Conservation (phyloP, 2,329 filamentous ascomycete genomes). For the Coniochaeta sp. region DNA sequence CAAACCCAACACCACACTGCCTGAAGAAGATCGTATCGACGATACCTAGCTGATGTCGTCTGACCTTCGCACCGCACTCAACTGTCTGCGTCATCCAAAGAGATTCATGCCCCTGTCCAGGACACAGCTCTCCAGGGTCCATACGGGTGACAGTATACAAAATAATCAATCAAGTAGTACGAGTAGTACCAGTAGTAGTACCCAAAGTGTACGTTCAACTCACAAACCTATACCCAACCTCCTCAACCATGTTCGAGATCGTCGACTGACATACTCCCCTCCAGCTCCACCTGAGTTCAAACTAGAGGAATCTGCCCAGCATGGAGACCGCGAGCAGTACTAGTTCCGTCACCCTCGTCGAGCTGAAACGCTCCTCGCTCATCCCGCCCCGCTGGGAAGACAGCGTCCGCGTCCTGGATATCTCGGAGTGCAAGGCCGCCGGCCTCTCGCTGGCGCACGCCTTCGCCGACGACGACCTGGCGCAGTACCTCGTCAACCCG, state of each 20-base stretch:
- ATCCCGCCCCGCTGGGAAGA: slow-evolving; percentile 46
- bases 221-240: not conserved
- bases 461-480: slow-evolving; percentile 68
- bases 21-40: not conserved
- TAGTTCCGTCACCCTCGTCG: slow-evolving; percentile 20
- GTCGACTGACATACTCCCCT: not conserved
- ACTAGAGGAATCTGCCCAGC: slow-evolving; percentile 20
- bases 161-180: slow-evolving; percentile 42
- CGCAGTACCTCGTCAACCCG: slow-evolving; percentile 67
- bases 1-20: not conserved
- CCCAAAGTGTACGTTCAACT: slow-evolving; percentile 10
- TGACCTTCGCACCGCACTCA: slow-evolving; percentile 48
- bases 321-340: slow-evolving; percentile 34
- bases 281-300: not conserved
- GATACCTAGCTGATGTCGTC: slow-evolving; percentile 44
- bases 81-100: slow-evolving; percentile 48
- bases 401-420: slow-evolving; percentile 54
- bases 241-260: not conserved
- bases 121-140: slow-evolving; percentile 45
- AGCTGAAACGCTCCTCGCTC: slow-evolving; percentile 33
- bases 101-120: slow-evolving; percentile 52
- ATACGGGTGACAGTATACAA: slow-evolving; percentile 50
- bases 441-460: slow-evolving; percentile 68
- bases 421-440: slow-evolving; percentile 64
- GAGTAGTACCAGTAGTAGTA: slow-evolving; percentile 3